Evolutionary conservation across 2,329 filamentous ascomycete species (phyloP).

Genomic region (Zopfia rhizophila): DNA sequence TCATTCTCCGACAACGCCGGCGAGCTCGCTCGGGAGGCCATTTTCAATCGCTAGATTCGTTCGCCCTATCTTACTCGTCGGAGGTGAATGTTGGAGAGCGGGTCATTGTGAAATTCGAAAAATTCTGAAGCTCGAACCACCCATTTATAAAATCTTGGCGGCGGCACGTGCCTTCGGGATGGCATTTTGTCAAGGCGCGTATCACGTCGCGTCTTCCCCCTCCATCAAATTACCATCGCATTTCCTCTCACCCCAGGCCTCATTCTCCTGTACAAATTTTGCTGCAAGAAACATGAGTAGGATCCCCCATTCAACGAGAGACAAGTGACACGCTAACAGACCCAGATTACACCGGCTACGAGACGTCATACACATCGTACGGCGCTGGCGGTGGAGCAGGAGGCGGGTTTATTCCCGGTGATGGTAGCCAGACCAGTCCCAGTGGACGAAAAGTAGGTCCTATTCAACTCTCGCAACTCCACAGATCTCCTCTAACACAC

Average conservation of each 20-base stretch:
- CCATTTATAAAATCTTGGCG: conserved; percentile 39
- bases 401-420: conserved; percentile 69
- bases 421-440: conserved; percentile 58
- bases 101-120: conserved; percentile 17
- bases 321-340: conserved; percentile 19
- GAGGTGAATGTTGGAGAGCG: neutral
- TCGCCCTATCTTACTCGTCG: neutral
- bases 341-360: conserved; percentile 51
- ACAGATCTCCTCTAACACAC: neutral
- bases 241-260: neutral
- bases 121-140: conserved; percentile 36
- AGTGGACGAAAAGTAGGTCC: conserved; percentile 45
- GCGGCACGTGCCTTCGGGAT: conserved; percentile 31
- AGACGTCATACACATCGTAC: conserved; percentile 66
- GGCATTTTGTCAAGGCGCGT: conserved; percentile 30
- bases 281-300: conserved; percentile 30
- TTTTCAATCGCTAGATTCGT: conserved; percentile 49
- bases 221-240: neutral
- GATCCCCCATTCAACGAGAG: neutral
- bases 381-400: conserved; percentile 64
- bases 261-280: neutral
- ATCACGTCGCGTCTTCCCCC: conserved; percentile 42
- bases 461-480: neutral
- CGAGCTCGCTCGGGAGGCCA: conserved; percentile 79
- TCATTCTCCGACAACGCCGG: conserved; percentile 89